These are phyloP conservation scores for Psidium guajava DNA, from an alignment of 345 rosid genomes.

Conservation along the genomic window DNA sequence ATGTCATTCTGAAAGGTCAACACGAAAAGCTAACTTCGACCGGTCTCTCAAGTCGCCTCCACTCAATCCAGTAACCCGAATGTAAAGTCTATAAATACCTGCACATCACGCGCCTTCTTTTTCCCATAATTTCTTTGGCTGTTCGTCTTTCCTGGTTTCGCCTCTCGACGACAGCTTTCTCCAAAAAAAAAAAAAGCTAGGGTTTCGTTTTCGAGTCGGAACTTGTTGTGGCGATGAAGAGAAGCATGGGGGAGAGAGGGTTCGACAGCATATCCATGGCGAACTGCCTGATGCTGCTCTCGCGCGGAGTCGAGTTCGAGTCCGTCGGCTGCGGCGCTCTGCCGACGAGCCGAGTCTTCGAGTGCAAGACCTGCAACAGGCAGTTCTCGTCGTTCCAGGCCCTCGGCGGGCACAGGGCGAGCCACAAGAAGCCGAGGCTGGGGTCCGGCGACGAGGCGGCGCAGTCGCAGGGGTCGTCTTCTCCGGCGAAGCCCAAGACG, in stretches of 20 bases:
- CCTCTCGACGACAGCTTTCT: background rate
- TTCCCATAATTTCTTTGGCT: background rate
- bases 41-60: background rate
- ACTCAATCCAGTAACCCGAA: background rate
- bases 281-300: too few relatives aligned
- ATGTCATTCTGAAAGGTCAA: background rate
- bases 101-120: background rate
- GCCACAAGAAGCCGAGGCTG: conserved; percentile 55
- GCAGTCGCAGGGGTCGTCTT: background rate
- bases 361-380: too few relatives aligned
- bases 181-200: background rate
- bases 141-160: background rate
- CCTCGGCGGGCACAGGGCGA: conserved; percentile 58
- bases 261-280: too few relatives aligned
- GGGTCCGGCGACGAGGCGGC: background rate
- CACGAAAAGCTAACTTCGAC: background rate
- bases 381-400: conserved; percentile 41
- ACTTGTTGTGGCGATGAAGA: background rate
- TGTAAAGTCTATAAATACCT: background rate
- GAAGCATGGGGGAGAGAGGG: too few relatives aligned
- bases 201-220: background rate
- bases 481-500: conserved; percentile 34
- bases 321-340: too few relatives aligned
- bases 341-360: too few relatives aligned
- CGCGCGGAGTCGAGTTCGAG: too few relatives aligned